Percentiles rank a stretch among this genome's conserved stretches.
These are phyloP conservation scores for Tieghemostelium lacteum DNA, from an alignment of 78 protist genomes.

Conservation along the genomic window DNA sequence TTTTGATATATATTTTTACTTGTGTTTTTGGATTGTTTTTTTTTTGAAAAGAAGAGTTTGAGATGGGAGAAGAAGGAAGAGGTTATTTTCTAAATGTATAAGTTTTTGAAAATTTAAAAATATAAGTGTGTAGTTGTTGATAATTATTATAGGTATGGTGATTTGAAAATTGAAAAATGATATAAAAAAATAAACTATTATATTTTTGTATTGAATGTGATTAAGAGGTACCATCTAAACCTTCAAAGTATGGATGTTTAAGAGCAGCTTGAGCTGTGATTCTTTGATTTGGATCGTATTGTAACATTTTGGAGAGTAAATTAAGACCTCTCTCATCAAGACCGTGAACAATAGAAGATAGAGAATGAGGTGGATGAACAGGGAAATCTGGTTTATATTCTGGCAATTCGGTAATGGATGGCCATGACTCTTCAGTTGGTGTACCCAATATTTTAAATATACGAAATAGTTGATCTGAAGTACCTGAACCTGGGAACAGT, in stretches of 20 bases:
- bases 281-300: slow-evolving; percentile 94
- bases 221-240: slow-evolving; percentile 34
- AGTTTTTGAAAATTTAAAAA: too few species aligned
- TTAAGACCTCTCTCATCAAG: slow-evolving; percentile 76
- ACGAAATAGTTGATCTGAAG: slow-evolving; percentile 93
- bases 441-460: slow-evolving; percentile 97
- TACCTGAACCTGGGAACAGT: slow-evolving; percentile 97
- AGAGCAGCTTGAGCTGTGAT: slow-evolving; percentile 94
- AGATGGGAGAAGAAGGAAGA: too few species aligned
- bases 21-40: background rate
- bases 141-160: too few species aligned
- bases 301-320: slow-evolving; percentile 85
- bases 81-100: too few species aligned
- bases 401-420: slow-evolving; percentile 92
- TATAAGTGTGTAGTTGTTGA: too few species aligned
- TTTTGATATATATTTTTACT: background rate
- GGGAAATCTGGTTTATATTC: slow-evolving; percentile 87
- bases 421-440: slow-evolving; percentile 95
- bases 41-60: background rate
- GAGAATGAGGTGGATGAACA: slow-evolving; percentile 14
- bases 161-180: too few species aligned
- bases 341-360: slow-evolving; percentile 67
- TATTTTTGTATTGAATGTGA: too few species aligned
- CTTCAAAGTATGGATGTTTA: slow-evolving; percentile 94
- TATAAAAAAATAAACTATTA: too few species aligned